These are phyloP conservation scores for Fusarium penzigii DNA, from an alignment of 2,329 filamentous ascomycete species.

Conservation along the genomic window DNA sequence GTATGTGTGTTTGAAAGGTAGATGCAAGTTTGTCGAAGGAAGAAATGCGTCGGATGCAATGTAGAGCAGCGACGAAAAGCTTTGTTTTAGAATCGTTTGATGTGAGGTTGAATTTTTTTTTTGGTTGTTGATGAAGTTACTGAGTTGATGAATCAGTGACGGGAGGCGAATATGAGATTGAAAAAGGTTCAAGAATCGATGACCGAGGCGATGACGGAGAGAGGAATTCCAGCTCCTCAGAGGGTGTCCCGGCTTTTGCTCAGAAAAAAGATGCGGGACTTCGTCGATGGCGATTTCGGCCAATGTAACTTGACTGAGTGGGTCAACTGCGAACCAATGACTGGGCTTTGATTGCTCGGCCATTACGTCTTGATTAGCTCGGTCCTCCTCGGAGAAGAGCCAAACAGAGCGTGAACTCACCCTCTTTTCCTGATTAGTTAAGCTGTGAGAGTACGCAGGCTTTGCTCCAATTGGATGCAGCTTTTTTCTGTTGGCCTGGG, in stretches of 20 bases:
- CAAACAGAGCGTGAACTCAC: slow-evolving; percentile 1
- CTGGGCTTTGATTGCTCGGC: slow-evolving; percentile 31
- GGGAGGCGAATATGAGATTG: slow-evolving; percentile 19
- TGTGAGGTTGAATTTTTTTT: slow-evolving; percentile 2
- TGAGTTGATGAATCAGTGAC: slow-evolving; percentile 14
- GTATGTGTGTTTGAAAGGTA: slow-evolving; percentile 1
- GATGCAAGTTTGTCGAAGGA: slow-evolving; percentile 1
- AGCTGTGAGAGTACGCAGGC: background rate
- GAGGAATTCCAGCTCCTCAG: slow-evolving; percentile 13
- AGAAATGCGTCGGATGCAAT: background rate
- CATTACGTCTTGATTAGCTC: slow-evolving; percentile 33
- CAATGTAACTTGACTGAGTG: slow-evolving; percentile 24
- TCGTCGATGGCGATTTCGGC: slow-evolving; percentile 33
- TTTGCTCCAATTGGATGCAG: background rate
- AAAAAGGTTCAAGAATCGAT: background rate
- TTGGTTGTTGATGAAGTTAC: slow-evolving; percentile 8
- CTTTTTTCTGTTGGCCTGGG: no score
- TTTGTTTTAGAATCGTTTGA: slow-evolving; percentile 5
- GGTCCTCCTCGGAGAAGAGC: slow-evolving; percentile 32
- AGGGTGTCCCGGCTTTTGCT: slow-evolving; percentile 23
- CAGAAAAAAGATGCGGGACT: slow-evolving; percentile 35
- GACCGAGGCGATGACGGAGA: slow-evolving; percentile 25
- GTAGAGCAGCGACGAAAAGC: slow-evolving; percentile 1
- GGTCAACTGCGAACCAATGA: slow-evolving; percentile 17
- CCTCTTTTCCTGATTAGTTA: background rate